Percentiles rank a stretch among this genome's conserved stretches.
Conservation (phyloP, 129 eudicot species). For the Solidago caesia region DNA sequence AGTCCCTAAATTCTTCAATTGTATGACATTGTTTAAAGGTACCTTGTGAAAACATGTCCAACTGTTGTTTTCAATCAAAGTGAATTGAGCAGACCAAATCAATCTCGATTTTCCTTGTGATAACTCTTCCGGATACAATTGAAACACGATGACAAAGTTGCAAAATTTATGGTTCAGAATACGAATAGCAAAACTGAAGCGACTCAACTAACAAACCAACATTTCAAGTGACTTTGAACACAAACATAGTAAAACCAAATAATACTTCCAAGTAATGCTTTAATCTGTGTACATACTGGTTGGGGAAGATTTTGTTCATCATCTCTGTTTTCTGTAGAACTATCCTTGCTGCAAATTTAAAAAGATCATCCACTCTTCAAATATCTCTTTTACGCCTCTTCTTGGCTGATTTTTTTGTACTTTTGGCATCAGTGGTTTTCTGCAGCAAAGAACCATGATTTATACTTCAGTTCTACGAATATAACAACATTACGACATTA, state of each 20-base stretch:
- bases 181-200: slow-evolving; percentile 5
- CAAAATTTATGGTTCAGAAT: slow-evolving; percentile 4
- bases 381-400: slow-evolving; percentile 47
- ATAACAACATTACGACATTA: not conserved
- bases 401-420: slow-evolving; percentile 40
- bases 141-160: not conserved
- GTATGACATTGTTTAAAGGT: not conserved
- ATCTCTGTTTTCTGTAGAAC: not conserved
- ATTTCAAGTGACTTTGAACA: not conserved
- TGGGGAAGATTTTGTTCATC: not conserved
- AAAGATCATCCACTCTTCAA: slow-evolving; percentile 17
- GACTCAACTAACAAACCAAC: slow-evolving; percentile 3
- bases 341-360: slow-evolving; percentile 7
- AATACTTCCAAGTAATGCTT: not conserved
- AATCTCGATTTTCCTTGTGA: not conserved
- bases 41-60: not conserved
- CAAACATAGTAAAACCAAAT: not conserved
- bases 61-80: not conserved
- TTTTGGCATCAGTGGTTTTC: slow-evolving; percentile 39
- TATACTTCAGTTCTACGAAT: not conserved
- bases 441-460: slow-evolving; percentile 21
- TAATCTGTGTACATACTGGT: not conserved
- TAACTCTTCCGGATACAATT: not conserved
- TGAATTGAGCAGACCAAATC: not conserved
- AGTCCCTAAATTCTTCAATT: too few species aligned